phyloP scores from a whole-genome alignment of 495 filamentous ascomycete genomes.

The Xylaria cubensis region DNA sequence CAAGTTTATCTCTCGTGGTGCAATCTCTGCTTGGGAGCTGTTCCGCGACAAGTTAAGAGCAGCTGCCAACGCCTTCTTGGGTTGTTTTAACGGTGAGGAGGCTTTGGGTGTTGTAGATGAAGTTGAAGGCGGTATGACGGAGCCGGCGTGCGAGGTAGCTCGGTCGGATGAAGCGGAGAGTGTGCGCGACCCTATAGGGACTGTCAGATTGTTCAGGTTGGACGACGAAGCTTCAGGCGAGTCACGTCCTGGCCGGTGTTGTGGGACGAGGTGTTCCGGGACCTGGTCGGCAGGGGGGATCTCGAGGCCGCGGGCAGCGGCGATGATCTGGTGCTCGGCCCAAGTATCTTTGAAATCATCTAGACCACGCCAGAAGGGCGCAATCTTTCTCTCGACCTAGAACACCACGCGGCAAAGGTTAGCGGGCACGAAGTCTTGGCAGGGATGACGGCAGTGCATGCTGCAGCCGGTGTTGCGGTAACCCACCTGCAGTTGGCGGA shows the following conservation, averaged over 20 bases:
- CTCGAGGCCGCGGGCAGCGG: conserved; percentile 82
- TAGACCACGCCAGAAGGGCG: conserved; percentile 93
- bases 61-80: conserved; percentile 81
- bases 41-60: conserved; percentile 76
- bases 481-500: conserved; percentile 89
- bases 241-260: conserved; percentile 46
- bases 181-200: conserved; percentile 76
- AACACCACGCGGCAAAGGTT: conserved; percentile 27
- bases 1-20: conserved; percentile 77
- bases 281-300: conserved; percentile 85
- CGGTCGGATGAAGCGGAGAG: conserved; percentile 77
- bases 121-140: conserved; percentile 64
- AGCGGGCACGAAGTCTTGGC: conserved; percentile 12
- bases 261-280: conserved; percentile 68
- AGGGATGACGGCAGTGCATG: conserved; percentile 11
- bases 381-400: conserved; percentile 89
- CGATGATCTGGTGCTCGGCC: conserved; percentile 93
- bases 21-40: conserved; percentile 67
- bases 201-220: conserved; percentile 70
- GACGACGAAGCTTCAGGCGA: conserved; percentile 38
- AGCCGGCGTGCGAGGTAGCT: conserved; percentile 53
- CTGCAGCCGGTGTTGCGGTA: not conserved
- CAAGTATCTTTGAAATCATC: conserved; percentile 88
- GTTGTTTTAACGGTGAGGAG: conserved; percentile 63
- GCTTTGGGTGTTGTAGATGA: conserved; percentile 46